Base-by-base conservation (phyloP, 2,329 filamentous ascomycete species). In the Amauroascus niger region DNA sequence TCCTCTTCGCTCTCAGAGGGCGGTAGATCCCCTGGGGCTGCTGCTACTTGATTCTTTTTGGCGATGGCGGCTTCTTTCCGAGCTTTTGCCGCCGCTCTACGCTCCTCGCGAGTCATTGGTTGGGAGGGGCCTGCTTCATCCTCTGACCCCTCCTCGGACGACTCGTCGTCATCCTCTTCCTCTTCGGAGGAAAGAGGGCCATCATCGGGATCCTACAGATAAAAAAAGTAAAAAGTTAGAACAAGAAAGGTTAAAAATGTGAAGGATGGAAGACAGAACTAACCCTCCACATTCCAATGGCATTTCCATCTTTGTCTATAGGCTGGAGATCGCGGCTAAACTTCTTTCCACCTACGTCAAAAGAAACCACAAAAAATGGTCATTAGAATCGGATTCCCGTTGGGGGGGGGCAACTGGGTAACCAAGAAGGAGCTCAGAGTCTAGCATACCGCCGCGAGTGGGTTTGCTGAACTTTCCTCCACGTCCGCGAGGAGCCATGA, bases 391-490 rank as follows among this genome's bases (percentile, higher is more conserved):
- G 28, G 24, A 49, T n/a, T n/a, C n/a, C n/a, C n/a, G n/a, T n/a
- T n/a, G n/a, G n/a, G n/a, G n/a, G n/a, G n/a, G n/a, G n/a, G n/a
- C n/a, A n/a, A n/a, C n/a, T n/a, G n/a, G n/a, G 16, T 48, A 50
- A 41, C 16, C 32, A 35, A 39, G 14, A n/a, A n/a, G n/a, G n/a
- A 46, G 6, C 5, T 32, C 28, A 16, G 7, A 16, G 24, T 47
- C 18, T 43, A 57, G 60, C 79, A 63, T 74, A 91, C 91, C 90
- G 79, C 91, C 91, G 73, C 91, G 81, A 63, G 88, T 89, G 62
- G 86, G 88, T 77, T 96, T 97, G 76, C 83, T 87, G 71, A 91
- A 95, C 75, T 97, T 97, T 72, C 90, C 88, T 64, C 86, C 89
- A 67, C 90, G 86, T 63, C 88, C 89, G 68, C 88, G 69, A 56